phyloP scores from a whole-genome alignment of 2,329 filamentous ascomycete genomes.

The Pyrenophora graminea region DNA sequence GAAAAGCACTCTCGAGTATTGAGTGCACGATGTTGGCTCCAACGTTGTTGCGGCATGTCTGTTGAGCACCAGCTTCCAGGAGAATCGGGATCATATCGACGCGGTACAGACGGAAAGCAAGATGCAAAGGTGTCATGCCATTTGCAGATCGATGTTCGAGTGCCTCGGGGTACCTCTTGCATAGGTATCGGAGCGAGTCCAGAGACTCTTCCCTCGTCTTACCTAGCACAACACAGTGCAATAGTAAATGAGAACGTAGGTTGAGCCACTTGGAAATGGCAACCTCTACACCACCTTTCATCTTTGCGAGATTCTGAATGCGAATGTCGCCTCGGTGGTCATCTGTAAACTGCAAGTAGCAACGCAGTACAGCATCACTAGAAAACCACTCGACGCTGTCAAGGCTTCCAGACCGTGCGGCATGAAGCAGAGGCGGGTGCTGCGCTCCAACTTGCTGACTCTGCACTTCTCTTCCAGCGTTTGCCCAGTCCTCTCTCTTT shows the following conservation, averaged over 20 bases:
- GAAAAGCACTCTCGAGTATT: conserved; percentile 27
- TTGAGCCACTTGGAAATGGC: conserved; percentile 65
- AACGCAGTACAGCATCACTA: conserved; percentile 68
- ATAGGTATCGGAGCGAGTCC: conserved; percentile 67
- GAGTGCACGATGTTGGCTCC: conserved; percentile 73
- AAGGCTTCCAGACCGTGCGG: conserved; percentile 62
- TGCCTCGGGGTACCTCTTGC: conserved; percentile 63
- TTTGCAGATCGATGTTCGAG: conserved; percentile 63
- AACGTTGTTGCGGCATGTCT: conserved; percentile 63
- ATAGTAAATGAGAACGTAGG: conserved; percentile 51
- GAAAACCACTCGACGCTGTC: conserved; percentile 78
- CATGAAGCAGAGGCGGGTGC: conserved; percentile 64
- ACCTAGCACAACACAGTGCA: conserved; percentile 62
- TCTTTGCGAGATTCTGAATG: conserved; percentile 64
- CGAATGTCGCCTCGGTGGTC: conserved; percentile 64
- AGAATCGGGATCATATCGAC: conserved; percentile 63
- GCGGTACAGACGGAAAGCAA: conserved; percentile 65
- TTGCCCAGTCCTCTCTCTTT: conserved; percentile 73
- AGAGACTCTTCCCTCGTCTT: conserved; percentile 49
- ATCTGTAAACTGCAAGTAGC: conserved; percentile 71
- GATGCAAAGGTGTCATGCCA: conserved; percentile 68
- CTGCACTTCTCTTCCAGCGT: conserved; percentile 17
- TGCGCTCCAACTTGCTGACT: conserved; percentile 10
- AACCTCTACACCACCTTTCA: conserved; percentile 65
- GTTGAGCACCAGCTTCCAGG: conserved; percentile 70